These are phyloP conservation scores for Cadophora sp. DNA, from an alignment of 2,329 filamentous ascomycete species.

Conservation along the genomic window DNA sequence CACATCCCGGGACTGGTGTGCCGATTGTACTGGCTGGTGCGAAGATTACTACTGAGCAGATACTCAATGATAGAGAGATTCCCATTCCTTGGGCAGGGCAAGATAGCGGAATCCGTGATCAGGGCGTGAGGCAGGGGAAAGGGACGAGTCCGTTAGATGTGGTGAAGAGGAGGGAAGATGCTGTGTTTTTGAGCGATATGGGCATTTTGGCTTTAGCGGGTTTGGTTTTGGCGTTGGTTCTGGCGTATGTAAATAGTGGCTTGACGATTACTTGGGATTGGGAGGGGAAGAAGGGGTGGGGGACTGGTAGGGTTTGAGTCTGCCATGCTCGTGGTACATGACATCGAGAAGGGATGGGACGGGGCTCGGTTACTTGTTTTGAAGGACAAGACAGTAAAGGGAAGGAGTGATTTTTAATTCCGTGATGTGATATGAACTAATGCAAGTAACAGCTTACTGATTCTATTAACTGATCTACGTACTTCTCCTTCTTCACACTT, in stretches of 20 bases:
- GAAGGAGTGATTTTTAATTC: no score
- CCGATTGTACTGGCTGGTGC: slow-evolving; percentile 75
- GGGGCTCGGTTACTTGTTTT: no score
- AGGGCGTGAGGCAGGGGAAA: slow-evolving; percentile 35
- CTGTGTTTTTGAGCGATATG: slow-evolving; percentile 31
- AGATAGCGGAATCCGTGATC: slow-evolving; percentile 26
- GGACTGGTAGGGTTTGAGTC: slow-evolving; percentile 26
- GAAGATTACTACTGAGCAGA: slow-evolving; percentile 64
- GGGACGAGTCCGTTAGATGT: slow-evolving; percentile 38
- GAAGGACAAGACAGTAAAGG: no score
- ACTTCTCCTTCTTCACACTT: no score
- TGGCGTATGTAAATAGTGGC: slow-evolving; percentile 34
- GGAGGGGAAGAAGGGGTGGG: slow-evolving; percentile 36
- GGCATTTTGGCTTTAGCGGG: slow-evolving; percentile 33
- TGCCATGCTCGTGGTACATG: no score
- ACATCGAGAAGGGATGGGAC: no score
- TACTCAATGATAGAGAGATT: slow-evolving; percentile 47
- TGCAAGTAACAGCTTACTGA: no score
- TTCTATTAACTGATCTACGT: no score
- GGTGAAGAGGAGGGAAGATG: slow-evolving; percentile 23
- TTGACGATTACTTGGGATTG: slow-evolving; percentile 34
- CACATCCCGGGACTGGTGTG: slow-evolving; percentile 78
- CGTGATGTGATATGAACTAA: no score
- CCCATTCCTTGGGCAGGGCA: slow-evolving; percentile 36
- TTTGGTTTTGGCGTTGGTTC: slow-evolving; percentile 27